These are phyloP conservation scores for Coemansia sp. DNA, from an alignment of 192 early-diverging fungal genomes.

Conservation along the genomic window DNA sequence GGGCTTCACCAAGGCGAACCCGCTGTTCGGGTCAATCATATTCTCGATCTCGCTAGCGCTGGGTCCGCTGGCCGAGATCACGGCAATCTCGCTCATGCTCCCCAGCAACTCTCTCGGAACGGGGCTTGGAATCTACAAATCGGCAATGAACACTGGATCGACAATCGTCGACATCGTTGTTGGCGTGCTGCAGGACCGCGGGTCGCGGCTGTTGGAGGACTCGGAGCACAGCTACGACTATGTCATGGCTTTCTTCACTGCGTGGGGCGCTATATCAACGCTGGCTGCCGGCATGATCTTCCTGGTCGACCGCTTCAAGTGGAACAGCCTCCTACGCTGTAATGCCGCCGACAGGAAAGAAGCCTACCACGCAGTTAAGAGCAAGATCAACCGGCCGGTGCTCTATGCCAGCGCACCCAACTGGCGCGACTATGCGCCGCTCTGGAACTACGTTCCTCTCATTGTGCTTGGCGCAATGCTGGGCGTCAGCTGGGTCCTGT, in stretches of 20 bases:
- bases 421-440: slow-evolving; percentile 31
- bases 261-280: slow-evolving; percentile 42
- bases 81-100: slow-evolving; percentile 55
- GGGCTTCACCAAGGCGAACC: slow-evolving; percentile 53
- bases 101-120: slow-evolving; percentile 56
- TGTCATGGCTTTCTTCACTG: slow-evolving; percentile 46
- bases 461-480: slow-evolving; percentile 17
- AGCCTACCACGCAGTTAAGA: slow-evolving; percentile 23
- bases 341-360: slow-evolving; percentile 14
- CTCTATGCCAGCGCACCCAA: slow-evolving; percentile 27
- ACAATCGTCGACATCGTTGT: slow-evolving; percentile 57
- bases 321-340: slow-evolving; percentile 30
- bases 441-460: slow-evolving; percentile 41
- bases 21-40: slow-evolving; percentile 52
- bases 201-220: slow-evolving; percentile 22
- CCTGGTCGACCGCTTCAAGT: slow-evolving; percentile 33
- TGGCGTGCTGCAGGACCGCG: slow-evolving; percentile 55
- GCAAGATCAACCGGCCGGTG: slow-evolving; percentile 32
- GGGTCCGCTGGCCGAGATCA: slow-evolving; percentile 56
- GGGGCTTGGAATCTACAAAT: slow-evolving; percentile 58
- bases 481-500: slow-evolving; percentile 40
- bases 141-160: slow-evolving; percentile 55
- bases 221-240: slow-evolving; percentile 44
- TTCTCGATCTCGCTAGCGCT: slow-evolving; percentile 56
- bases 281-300: slow-evolving; percentile 26